These are phyloP conservation scores for Aspergillus neoniger DNA, from an alignment of 2,329 filamentous ascomycete species.

Conservation along the genomic window DNA sequence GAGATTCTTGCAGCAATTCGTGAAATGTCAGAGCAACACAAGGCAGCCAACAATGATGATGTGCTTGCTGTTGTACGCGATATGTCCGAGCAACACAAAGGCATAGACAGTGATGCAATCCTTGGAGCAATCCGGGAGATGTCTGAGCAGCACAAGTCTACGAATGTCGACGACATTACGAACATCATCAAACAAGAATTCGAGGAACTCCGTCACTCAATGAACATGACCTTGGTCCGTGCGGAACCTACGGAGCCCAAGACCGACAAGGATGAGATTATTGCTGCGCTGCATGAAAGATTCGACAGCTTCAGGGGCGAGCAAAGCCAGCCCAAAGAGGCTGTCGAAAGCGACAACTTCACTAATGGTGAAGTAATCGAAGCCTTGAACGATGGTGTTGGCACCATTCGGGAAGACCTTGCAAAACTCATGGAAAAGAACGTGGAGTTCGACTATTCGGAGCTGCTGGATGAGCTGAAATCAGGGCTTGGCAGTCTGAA, in stretches of 20 bases:
- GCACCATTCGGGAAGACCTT: conserved; percentile 73
- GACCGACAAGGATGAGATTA: conserved; percentile 61
- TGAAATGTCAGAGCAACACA: neutral
- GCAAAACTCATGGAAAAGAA: conserved; percentile 75
- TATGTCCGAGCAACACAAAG: neutral
- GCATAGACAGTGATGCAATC: conserved; percentile 47
- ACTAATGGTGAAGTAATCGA: conserved; percentile 62
- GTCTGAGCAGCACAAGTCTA: conserved; percentile 35
- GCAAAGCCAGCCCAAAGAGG: conserved; percentile 55
- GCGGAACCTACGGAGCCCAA: conserved; percentile 36
- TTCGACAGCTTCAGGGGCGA: conserved; percentile 52
- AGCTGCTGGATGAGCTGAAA: conserved; percentile 85
- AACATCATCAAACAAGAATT: conserved; percentile 61
- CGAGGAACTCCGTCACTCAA: conserved; percentile 58
- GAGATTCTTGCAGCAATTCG: neutral
- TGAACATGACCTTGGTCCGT: conserved; percentile 34
- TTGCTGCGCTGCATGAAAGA: conserved; percentile 52
- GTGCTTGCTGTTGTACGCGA: neutral
- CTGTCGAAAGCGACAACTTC: conserved; percentile 55
- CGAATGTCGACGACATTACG: conserved; percentile 32
- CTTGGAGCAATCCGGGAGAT: conserved; percentile 60
- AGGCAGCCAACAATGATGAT: neutral
- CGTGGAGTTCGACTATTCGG: conserved; percentile 79
- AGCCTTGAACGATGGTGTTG: conserved; percentile 68
- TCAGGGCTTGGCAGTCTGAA: conserved; percentile 75